Conservation (phyloP, 345 rosid species). For the Turnera subulata region DNA sequence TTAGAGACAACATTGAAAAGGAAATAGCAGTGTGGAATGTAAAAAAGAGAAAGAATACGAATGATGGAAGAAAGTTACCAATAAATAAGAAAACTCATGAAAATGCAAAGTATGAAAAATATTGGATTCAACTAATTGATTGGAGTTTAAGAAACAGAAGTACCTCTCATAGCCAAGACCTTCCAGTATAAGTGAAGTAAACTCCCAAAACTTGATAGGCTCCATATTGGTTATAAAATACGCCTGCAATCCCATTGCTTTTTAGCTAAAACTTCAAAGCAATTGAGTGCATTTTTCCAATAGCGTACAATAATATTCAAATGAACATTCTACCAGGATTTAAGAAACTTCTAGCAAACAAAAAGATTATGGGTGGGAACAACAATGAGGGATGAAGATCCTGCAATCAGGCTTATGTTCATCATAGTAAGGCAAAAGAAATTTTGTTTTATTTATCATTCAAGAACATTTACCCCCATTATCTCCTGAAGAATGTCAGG, state of each 20-base stretch:
- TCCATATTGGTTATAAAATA: conserved; percentile 93
- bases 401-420: neutral
- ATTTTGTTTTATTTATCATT: neutral
- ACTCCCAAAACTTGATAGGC: conserved; percentile 91
- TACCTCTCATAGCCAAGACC: conserved; percentile 96
- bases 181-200: conserved; percentile 58
- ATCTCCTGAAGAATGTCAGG: conserved; percentile 1
- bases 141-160: too few relatives aligned
- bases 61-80: neutral
- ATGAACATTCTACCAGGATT: neutral
- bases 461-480: neutral
- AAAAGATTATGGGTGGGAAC: neutral
- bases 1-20: neutral
- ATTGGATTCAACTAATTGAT: conserved; percentile 5
- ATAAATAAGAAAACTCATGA: neutral
- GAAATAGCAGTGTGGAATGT: neutral
- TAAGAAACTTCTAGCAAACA: neutral
- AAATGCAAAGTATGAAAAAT: neutral
- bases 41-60: neutral
- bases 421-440: neutral
- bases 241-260: conserved; percentile 47
- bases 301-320: conserved; percentile 2
- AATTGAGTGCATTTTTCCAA: neutral
- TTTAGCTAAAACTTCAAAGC: conserved; percentile 15
- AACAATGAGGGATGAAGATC: neutral